Evolutionary conservation across 2,329 filamentous ascomycete species (phyloP).

Genomic region (Aspergillus sp.): DNA sequence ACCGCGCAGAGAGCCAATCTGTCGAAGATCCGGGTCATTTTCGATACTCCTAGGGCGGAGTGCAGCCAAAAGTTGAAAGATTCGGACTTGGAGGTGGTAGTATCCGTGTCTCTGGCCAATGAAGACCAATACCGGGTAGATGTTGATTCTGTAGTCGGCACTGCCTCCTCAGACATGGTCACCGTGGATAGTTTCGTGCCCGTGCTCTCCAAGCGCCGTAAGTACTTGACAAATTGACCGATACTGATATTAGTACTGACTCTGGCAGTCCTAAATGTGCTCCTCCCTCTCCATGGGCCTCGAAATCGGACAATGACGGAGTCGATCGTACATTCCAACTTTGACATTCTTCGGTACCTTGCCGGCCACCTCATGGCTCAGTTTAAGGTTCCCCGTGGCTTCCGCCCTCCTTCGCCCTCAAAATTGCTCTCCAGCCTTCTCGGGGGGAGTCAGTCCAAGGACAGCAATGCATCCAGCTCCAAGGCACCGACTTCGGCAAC

Average conservation of each 20-base stretch:
- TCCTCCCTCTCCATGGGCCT: slow-evolving; percentile 69
- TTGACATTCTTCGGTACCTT: slow-evolving; percentile 72
- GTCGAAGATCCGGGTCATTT: slow-evolving; percentile 39
- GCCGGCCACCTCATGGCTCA: slow-evolving; percentile 63
- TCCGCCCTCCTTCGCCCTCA: slow-evolving; percentile 80
- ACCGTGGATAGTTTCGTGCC: slow-evolving; percentile 71
- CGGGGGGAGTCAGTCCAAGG: slow-evolving; percentile 53
- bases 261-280: slow-evolving; percentile 66
- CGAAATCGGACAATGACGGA: slow-evolving; percentile 52
- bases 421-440: slow-evolving; percentile 87
- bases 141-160: slow-evolving; percentile 67
- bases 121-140: slow-evolving; percentile 61
- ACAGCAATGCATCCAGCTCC: slow-evolving; percentile 29
- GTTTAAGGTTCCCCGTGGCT: slow-evolving; percentile 61
- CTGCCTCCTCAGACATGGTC: slow-evolving; percentile 72
- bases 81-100: slow-evolving; percentile 51
- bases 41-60: slow-evolving; percentile 36
- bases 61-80: slow-evolving; percentile 33
- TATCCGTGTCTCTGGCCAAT: slow-evolving; percentile 69
- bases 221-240: slow-evolving; percentile 34
- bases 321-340: slow-evolving; percentile 74
- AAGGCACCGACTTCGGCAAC: slow-evolving; percentile 40
- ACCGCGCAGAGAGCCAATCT: slow-evolving; percentile 53
- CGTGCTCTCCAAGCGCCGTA: slow-evolving; percentile 72
- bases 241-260: slow-evolving; percentile 10